Base-by-base conservation (phyloP, 2,329 filamentous ascomycete genomes). In the Aureobasidium musti region DNA sequence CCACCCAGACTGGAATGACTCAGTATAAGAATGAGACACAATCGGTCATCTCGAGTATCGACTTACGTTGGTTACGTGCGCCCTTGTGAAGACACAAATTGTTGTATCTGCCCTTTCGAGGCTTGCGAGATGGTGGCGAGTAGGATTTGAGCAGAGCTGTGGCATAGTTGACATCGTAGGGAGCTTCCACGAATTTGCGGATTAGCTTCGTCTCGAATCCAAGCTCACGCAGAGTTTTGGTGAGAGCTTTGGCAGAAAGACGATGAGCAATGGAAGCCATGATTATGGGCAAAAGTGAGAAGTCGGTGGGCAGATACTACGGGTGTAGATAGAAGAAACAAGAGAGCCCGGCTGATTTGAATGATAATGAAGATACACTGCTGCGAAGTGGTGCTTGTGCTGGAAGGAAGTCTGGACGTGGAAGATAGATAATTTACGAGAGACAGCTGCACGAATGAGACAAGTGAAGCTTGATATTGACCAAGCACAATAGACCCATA, bases 81-180 rank as follows among this genome's bases (percentile, higher is more conserved):
- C 45, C 33, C 17, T 52, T 33, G 59, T 33, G 33, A 14, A 63
- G 47, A 28, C 33, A 50, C 1, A 52, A 21, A 17, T 50, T 6
- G 6, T 23, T 47, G 33, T 63, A 63, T 41, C 59, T 52, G 30
- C 45, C 47, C 14, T 21, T 63, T 50, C 59, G 39, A 21, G 45
- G 26, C 35, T 52, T 50, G 21, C 45, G 35, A 7, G 33, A 41
- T 7, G 59, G 19, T 10, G 33, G 45, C 21, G 21, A 37, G 35
- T 50, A 52, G 14, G 45, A 63, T 33, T 52, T 63, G 30, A 63
- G 59, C 3, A 63, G 23, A 28, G n/a, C 59, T 17, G 19, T 26
- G 19, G 59, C 59, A 30, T 30, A 23, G 14, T 28, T 19, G 59
- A 63, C 47, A 13, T 30, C 7, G 33, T 52, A 33, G 6, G 59